Evolutionary conservation across 2,329 filamentous ascomycete genomes (phyloP), one percentile per base, ranked within the genome.

Genomic region (Fusarium nanum): DNA sequence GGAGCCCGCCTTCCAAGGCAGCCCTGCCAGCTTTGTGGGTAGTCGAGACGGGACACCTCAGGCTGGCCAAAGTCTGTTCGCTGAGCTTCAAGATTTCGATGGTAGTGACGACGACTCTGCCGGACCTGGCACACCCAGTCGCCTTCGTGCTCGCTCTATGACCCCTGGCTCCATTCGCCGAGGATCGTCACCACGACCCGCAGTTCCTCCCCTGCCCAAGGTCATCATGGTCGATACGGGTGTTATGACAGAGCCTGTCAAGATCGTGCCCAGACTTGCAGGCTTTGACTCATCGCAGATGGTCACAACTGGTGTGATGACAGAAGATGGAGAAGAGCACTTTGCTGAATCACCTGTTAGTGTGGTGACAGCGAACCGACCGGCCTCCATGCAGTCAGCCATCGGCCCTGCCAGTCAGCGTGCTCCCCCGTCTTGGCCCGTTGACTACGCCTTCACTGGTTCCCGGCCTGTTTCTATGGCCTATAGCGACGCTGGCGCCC

Each of bases 51-150:
- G 82, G 47, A 88, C 86, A 5, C 83, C 87, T 12, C 82, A 86
- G 60, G 79, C 80, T 45, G 81, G 88, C 18, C 93, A 97, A 82
- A 98, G 92, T 76, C 84, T 99, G 53, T 97, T 96, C 78, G 94
- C 94, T 42, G 96, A 99, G 80, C 86, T 99, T 44, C 93, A 92
- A 56, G 93, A 93, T 71, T 83, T 98, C 45, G 91, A 89, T 66
- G 89, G 89, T 69, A 91, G 92, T 72, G 92, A 93, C 67, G 92
- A 93, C 64, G 91, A 91, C 67, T 90, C 92, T 56, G 83, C 81
- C 62, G 84, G 83, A 20, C 84, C 81, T 34, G 85, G 82, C 27
- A 90, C 88, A 30, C 88, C 88, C 27, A 87, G 84, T 68, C 83
- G 83, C 60, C 82, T 83, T 45, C 83, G 83, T 63, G 74, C 80